Conservation (phyloP, 2,329 filamentous ascomycete species). For the Calonectria pauciramosa region DNA sequence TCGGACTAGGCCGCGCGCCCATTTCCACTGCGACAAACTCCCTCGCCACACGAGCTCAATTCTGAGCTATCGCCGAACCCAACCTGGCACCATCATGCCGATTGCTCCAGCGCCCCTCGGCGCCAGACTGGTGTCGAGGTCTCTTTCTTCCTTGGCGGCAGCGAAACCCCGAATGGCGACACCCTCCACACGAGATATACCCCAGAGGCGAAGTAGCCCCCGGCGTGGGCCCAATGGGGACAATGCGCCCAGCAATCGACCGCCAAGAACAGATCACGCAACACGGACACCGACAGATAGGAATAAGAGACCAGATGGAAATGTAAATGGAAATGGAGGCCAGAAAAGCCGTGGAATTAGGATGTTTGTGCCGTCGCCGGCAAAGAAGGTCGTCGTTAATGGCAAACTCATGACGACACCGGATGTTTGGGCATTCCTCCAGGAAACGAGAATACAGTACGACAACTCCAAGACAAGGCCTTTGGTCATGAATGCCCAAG, state of each 20-base stretch:
- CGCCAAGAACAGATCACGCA: constrained; percentile 31
- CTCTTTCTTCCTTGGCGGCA: constrained; percentile 24
- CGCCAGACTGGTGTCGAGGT: constrained; percentile 28
- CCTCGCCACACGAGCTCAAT: constrained; percentile 25
- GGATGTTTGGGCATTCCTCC: constrained; percentile 46
- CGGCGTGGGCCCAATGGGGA: constrained; percentile 17
- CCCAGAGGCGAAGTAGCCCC: constrained; percentile 21
- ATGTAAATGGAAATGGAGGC: background rate
- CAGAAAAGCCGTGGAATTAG: background rate
- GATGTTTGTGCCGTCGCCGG: constrained; percentile 35
- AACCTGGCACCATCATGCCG: constrained; percentile 39
- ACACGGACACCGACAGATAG: constrained; percentile 20
- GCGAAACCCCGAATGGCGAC: background rate
- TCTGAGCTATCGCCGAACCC: constrained; percentile 24
- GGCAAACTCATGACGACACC: constrained; percentile 48
- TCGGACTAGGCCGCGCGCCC: background rate
- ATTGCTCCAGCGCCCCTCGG: constrained; percentile 37
- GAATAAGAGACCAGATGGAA: background rate
- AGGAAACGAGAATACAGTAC: constrained; percentile 42
- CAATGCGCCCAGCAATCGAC: constrained; percentile 13
- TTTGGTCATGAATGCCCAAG: constrained; percentile 28
- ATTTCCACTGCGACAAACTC: background rate
- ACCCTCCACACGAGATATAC: constrained; percentile 31
- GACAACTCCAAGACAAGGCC: constrained; percentile 38
- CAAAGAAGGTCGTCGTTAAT: constrained; percentile 36